Evolutionary conservation across 352 stramenopile species (phyloP).

Genomic region (Phytopythium vexans): DNA sequence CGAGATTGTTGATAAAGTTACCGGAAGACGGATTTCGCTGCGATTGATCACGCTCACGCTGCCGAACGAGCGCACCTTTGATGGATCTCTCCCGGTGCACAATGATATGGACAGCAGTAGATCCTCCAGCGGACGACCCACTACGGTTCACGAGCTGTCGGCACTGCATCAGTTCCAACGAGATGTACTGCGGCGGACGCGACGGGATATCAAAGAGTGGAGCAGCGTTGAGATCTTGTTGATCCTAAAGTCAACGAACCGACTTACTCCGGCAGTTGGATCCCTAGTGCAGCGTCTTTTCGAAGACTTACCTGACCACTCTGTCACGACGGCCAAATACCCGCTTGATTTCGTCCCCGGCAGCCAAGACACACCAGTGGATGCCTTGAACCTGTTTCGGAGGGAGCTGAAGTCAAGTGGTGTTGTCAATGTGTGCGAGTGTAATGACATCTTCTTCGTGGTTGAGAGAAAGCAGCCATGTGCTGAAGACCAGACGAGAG

Average conservation of each 20-base stretch:
- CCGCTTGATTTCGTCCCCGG: slow-evolving; percentile 64
- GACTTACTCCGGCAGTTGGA: slow-evolving; percentile 64
- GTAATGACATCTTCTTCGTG: slow-evolving; percentile 72
- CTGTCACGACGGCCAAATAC: slow-evolving; percentile 65
- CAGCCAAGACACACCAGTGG: slow-evolving; percentile 52
- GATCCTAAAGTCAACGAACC: slow-evolving; percentile 64
- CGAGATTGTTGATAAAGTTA: slow-evolving; percentile 43
- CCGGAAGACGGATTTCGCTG: slow-evolving; percentile 49
- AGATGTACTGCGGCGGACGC: slow-evolving; percentile 59
- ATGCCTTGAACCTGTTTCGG: slow-evolving; percentile 61
- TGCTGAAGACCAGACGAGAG: neutral
- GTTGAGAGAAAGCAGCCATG: slow-evolving; percentile 21
- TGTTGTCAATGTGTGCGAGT: slow-evolving; percentile 46
- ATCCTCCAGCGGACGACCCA: slow-evolving; percentile 6
- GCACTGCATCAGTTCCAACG: slow-evolving; percentile 72
- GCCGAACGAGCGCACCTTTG: slow-evolving; percentile 64
- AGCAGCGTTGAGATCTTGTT: slow-evolving; percentile 77
- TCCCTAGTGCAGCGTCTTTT: slow-evolving; percentile 73
- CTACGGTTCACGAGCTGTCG: slow-evolving; percentile 34
- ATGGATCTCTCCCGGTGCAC: slow-evolving; percentile 29
- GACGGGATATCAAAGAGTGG: slow-evolving; percentile 82
- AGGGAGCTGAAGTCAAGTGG: slow-evolving; percentile 48
- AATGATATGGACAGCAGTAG: slow-evolving; percentile 43
- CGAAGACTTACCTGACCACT: slow-evolving; percentile 51
- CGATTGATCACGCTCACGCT: slow-evolving; percentile 78